These are phyloP conservation scores for Nemania serpens DNA, from an alignment of 2,329 filamentous ascomycete species.

Conservation along the genomic window DNA sequence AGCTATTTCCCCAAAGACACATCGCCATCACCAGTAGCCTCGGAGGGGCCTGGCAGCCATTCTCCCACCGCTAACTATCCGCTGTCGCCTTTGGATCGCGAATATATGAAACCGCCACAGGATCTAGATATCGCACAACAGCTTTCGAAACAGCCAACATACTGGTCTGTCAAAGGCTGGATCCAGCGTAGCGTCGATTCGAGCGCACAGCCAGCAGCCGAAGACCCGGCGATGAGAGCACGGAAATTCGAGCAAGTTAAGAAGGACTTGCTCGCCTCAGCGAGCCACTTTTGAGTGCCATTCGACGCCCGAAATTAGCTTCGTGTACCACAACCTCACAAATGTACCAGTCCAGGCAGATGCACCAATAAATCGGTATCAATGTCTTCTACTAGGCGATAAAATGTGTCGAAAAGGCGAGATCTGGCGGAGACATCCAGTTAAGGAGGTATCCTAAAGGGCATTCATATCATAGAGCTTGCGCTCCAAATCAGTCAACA, in stretches of 20 bases:
- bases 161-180: conserved; percentile 38
- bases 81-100: conserved; percentile 37
- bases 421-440: neutral
- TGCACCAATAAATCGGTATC: neutral
- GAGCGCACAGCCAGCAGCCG: conserved; percentile 12
- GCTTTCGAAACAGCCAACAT: conserved; percentile 38
- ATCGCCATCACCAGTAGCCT: neutral
- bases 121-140: conserved; percentile 40
- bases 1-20: conserved; percentile 32
- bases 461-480: neutral
- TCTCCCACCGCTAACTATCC: conserved; percentile 29
- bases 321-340: conserved; percentile 4
- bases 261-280: conserved; percentile 48
- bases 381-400: neutral
- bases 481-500: neutral
- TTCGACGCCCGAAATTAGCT: neutral
- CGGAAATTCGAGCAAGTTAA: conserved; percentile 54
- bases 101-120: conserved; percentile 32
- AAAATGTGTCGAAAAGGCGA: neutral
- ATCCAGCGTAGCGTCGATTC: conserved; percentile 34
- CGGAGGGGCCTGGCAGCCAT: neutral
- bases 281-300: conserved; percentile 30
- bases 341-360: conserved; percentile 10
- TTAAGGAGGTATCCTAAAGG: neutral
- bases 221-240: conserved; percentile 44